Base-by-base conservation (phyloP, 2,329 filamentous ascomycete species). In the Paradendryphiella salina region DNA sequence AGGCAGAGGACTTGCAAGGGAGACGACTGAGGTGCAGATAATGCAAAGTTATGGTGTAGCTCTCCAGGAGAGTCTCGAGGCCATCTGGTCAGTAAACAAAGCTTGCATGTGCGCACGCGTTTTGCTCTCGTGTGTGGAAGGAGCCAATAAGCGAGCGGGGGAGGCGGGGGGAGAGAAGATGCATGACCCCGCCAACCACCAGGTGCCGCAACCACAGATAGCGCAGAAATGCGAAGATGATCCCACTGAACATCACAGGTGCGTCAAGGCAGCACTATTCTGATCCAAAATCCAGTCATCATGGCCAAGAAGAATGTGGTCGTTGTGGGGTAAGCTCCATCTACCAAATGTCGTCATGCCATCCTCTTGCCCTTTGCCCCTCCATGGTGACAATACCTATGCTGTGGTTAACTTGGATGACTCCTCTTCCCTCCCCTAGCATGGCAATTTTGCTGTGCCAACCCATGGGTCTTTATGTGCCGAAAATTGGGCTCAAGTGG, bases 281-380 rank as follows among this genome's bases (percentile, higher is more conserved):
- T 46, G 32, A 54, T 45, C 44, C 34, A 46, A 29, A 39, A 36
- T 36, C 60, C 59, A 52, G 46, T 52, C 34, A 37, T 5, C 43
- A 51, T 51, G 46, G 44, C 47, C 42, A 20, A 11, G 13, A 53
- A 34, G n/a, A 75, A 74, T 41, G 72, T 81, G 33, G 75, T 79
- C 4, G 75, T 80, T 8, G 67, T 80, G 34, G 79, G 79, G 79
- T 79, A 67, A 69, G 74, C 49, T 39, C 28, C 21, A 34, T 36
- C 46, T 17, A 11, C 18, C 32, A 6, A 28, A 23, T 7, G 17
- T 18, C 11, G 29, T 39, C 29, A 18, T 28, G 26, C 33, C 23
- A 32, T 29, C 23, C 13, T 14, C 15, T 33, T 28, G 17, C 23
- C 33, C 20, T 17, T 39, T 33, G 41, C 38, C 33, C 18, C 35